Evolutionary conservation across 2,329 filamentous ascomycete species (phyloP).

Genomic region (Pestalotiopsis sp.): DNA sequence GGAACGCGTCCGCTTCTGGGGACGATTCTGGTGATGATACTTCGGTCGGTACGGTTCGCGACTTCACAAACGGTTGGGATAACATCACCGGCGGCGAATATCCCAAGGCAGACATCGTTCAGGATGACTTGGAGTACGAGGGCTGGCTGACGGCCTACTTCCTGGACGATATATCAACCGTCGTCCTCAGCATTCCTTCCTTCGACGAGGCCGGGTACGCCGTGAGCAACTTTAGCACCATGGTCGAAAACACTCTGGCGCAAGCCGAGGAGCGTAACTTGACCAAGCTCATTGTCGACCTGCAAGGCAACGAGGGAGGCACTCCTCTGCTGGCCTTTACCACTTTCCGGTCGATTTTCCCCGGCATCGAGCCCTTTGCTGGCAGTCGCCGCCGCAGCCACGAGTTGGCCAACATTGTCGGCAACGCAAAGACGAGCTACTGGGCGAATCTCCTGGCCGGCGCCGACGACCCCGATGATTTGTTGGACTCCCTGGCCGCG

Average conservation of each 20-base stretch:
- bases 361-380: conserved; percentile 21
- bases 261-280: conserved; percentile 8
- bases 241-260: conserved; percentile 32
- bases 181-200: conserved; percentile 42
- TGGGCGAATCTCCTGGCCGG: conserved; percentile 10
- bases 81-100: conserved; percentile 19
- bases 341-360: conserved; percentile 26
- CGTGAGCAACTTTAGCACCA: conserved; percentile 31
- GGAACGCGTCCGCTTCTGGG: neutral
- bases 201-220: conserved; percentile 33
- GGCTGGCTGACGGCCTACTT: conserved; percentile 25
- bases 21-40: conserved; percentile 20
- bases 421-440: conserved; percentile 16
- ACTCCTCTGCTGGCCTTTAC: conserved; percentile 21
- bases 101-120: conserved; percentile 18
- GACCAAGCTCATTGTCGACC: conserved; percentile 24
- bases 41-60: neutral
- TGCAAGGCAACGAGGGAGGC: conserved; percentile 25
- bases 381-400: conserved; percentile 24
- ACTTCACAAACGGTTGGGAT: neutral
- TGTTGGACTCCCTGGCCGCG: conserved; percentile 10
- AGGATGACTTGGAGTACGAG: conserved; percentile 17
- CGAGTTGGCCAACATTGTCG: conserved; percentile 20
- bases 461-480: conserved; percentile 9
- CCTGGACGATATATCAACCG: conserved; percentile 26